These are phyloP conservation scores for Nicotiana undulata DNA, from an alignment of 257 asterid species.

Conservation along the genomic window DNA sequence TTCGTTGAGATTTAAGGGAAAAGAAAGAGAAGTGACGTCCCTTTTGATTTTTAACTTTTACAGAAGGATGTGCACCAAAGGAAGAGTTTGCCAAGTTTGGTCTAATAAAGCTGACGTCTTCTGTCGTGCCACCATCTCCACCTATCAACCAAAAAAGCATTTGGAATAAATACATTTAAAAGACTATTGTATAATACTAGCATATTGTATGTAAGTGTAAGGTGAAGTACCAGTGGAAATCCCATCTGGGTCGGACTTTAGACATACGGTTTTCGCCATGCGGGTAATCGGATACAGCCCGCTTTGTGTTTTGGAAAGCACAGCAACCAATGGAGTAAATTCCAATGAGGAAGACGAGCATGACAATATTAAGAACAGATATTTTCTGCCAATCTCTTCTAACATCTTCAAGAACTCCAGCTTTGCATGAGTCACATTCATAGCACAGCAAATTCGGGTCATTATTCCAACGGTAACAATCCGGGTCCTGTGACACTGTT, in stretches of 20 bases:
- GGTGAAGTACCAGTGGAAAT: conserved; percentile 58
- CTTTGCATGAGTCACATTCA: conserved; percentile 92
- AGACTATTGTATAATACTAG: background rate
- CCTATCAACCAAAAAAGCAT: conserved; percentile 28
- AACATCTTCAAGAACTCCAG: conserved; percentile 79
- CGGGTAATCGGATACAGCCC: conserved; percentile 57
- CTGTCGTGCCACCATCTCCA: conserved; percentile 94
- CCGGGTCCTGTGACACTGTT: conserved; percentile 48
- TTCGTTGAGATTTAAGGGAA: background rate
- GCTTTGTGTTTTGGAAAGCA: conserved; percentile 67
- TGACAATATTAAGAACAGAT: conserved; percentile 70
- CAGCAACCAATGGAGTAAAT: conserved; percentile 88
- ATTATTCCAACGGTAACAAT: conserved; percentile 86
- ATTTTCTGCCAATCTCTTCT: conserved; percentile 83
- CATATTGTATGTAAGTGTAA: no score
- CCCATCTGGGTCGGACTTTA: conserved; percentile 94
- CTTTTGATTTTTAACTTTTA: background rate
- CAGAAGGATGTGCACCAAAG: background rate
- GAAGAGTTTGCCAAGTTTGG: background rate
- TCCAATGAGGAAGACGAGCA: conserved; percentile 72
- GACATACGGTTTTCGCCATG: conserved; percentile 73
- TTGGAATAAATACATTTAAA: background rate
- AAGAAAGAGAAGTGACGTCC: background rate
- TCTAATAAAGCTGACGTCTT: conserved; percentile 69
- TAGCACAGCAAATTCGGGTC: conserved; percentile 64